Evolutionary conservation across 1,284 basidiomycete genomes (phyloP), one percentile per base, ranked within the genome.

Genomic region (Malassezia sp.): DNA sequence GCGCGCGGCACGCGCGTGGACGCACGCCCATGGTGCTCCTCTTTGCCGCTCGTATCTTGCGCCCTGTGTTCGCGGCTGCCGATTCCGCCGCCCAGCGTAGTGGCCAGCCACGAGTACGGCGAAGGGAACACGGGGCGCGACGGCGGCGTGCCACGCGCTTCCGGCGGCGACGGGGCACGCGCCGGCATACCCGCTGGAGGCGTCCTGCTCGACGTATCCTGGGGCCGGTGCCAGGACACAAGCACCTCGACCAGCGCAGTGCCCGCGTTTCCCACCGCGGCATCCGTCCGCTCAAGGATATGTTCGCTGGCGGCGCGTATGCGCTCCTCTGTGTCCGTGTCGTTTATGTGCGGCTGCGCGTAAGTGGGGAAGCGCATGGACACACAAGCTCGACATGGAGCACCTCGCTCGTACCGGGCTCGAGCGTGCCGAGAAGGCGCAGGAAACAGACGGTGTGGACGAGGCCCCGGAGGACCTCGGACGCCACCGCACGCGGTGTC

Each of bases 71-170:
- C 38, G 45, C 27, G 33, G 15, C 9, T 42, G 29, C 12, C 30
- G 26, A 14, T 35, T 9, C 22, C 39, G 40, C 48, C 42, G 1
- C 38, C 36, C 2, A 50, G 23, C 2, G 48, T 42, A 4, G 48
- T 45, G 3, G 48, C 42, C 2, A 50, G 29, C 48, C 48, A 50
- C 9, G 48, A 44, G 42, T 50, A 50, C 0, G 48, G 48, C 32
- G 48, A 50, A 17, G 44, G 39, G 18, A 49, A 49, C 10, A 49
- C 35, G 15, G 47, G 18, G 10, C 14, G 15, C 23, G 17, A 7
- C 4, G 27, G 8, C 31, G 12, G 39, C 32, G 2, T 14, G 33
- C 28, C 22, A 27, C 15, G 26, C 18, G 17, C 30, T 3, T 7
- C 23, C 30, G 18, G 23, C 24, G 40, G 46, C 35, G 34, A 35